These are phyloP conservation scores for Nakazawaea siamensis DNA, from an alignment of 805 yeast genomes.

Conservation along the genomic window DNA sequence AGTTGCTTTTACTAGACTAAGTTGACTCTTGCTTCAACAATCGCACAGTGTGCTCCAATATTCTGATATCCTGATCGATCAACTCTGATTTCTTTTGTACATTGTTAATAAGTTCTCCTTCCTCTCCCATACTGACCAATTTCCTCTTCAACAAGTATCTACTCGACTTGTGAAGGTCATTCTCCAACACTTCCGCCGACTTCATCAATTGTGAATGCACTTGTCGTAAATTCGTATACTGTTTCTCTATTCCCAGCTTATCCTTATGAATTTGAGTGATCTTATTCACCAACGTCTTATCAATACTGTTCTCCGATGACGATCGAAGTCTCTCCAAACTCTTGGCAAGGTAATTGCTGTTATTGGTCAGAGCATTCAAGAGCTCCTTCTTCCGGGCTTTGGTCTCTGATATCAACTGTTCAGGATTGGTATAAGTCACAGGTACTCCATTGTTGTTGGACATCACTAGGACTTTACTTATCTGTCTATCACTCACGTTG, in stretches of 20 bases:
- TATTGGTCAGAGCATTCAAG: constrained; percentile 1
- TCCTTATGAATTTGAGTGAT: constrained; percentile 22
- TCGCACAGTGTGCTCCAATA: constrained; percentile 50
- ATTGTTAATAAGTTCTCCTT: constrained; percentile 8
- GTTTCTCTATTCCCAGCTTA: constrained; percentile 18
- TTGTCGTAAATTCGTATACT: constrained; percentile 13
- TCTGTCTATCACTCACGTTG: too few relatives aligned
- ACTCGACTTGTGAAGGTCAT: constrained; percentile 12
- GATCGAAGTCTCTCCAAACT: constrained; percentile 5
- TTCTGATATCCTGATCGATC: constrained; percentile 64
- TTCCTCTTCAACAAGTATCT: constrained; percentile 12
- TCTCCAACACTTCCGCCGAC: constrained; percentile 11
- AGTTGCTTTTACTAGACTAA: too few relatives aligned
- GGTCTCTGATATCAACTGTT: background rate
- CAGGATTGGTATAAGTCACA: too few relatives aligned
- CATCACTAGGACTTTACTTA: too few relatives aligned
- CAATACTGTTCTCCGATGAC: constrained; percentile 3
- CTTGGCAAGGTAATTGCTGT: constrained; percentile 6
- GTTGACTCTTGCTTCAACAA: constrained; percentile 23
- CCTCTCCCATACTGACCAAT: constrained; percentile 9
- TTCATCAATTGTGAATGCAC: constrained; percentile 11
- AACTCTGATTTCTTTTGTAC: constrained; percentile 56
- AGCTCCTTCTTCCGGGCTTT: constrained; percentile 4
- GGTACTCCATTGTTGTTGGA: too few relatives aligned
- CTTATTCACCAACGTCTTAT: constrained; percentile 13